phyloP scores from a whole-genome alignment of 495 filamentous ascomycete genomes.

The Penicillium egyptiacum region DNA sequence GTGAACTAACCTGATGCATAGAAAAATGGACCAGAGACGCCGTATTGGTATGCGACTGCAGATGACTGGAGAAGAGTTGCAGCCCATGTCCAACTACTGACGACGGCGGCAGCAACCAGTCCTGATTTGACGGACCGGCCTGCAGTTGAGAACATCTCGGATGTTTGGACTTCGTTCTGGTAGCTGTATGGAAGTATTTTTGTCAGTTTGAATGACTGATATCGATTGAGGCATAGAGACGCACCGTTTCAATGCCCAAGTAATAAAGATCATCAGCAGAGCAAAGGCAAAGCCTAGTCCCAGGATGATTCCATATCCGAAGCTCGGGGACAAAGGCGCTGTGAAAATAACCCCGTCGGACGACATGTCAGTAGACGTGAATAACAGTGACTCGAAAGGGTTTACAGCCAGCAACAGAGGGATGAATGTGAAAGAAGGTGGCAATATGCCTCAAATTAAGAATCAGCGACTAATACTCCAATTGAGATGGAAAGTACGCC shows the following conservation, averaged over 20 bases:
- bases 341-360: conserved; percentile 27
- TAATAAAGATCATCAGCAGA: conserved; percentile 77
- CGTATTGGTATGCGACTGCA: conserved; percentile 87
- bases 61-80: conserved; percentile 68
- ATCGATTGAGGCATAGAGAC: background rate
- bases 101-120: conserved; percentile 91
- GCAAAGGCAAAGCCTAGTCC: conserved; percentile 77
- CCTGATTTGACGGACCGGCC: conserved; percentile 93
- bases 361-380: background rate
- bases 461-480: background rate
- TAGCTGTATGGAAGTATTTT: conserved; percentile 50
- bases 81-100: conserved; percentile 91
- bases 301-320: conserved; percentile 82
- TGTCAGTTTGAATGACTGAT: background rate
- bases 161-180: conserved; percentile 92
- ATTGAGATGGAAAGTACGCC: background rate
- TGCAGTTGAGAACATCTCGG: conserved; percentile 96
- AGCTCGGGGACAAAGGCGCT: conserved; percentile 65
- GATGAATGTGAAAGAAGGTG: background rate
- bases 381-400: background rate
- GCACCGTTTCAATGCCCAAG: conserved; percentile 70
- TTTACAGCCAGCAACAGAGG: background rate
- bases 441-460: background rate
- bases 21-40: conserved; percentile 92
- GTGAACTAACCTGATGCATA: conserved; percentile 58